Percentiles rank a stretch among this genome's conserved stretches.
Evolutionary conservation across 495 filamentous ascomycete species (phyloP).

Genomic region (Aspergillus sclerotiicarbonarius): DNA sequence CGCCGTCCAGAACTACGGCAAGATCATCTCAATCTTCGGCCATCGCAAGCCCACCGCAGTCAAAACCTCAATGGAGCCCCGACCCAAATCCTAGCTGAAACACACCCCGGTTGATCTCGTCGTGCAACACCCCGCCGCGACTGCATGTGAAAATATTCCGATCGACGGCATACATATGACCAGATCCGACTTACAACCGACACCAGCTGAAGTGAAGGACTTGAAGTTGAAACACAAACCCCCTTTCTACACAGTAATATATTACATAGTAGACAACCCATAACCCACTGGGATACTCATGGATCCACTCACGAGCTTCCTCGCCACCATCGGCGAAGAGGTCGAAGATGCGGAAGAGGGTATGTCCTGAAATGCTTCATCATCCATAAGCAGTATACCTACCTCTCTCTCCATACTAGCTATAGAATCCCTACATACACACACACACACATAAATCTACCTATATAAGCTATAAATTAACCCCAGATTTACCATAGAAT

Average conservation of each 20-base stretch:
- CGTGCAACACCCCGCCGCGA: not conserved
- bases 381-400: not conserved
- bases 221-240: too few species aligned
- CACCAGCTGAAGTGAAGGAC: too few species aligned
- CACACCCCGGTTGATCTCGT: not conserved
- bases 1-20: not conserved
- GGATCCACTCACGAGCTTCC: conserved; percentile 15
- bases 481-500: conserved; percentile 54
- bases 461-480: not conserved
- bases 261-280: not conserved
- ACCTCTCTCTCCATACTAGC: not conserved
- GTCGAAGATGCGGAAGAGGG: conserved; percentile 58
- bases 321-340: conserved; percentile 18
- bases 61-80: not conserved
- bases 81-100: not conserved
- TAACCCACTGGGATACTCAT: conserved; percentile 1
- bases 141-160: not conserved
- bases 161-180: not conserved
- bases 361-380: conserved; percentile 34
- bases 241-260: not conserved
- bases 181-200: not conserved
- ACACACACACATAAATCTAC: not conserved
- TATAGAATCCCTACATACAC: not conserved
- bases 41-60: too few species aligned
- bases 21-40: not conserved